These are phyloP conservation scores for Zoysia matrella DNA, from an alignment of 202 grass and related monocot species.

Conservation along the genomic window DNA sequence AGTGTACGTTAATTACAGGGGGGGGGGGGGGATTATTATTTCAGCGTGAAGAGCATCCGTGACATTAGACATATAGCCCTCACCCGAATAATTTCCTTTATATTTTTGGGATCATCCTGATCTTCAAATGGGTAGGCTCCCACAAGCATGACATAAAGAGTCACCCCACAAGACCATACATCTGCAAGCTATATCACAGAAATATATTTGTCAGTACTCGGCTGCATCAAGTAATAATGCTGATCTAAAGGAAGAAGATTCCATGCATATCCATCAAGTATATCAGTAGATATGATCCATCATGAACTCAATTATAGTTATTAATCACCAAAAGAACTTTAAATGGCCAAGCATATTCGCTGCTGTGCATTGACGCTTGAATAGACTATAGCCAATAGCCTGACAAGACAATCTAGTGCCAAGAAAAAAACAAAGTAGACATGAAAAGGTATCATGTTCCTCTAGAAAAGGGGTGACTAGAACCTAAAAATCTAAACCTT, in stretches of 20 bases:
- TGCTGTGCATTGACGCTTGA: not conserved
- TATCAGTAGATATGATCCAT: not conserved
- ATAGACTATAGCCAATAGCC: not conserved
- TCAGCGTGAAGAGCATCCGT: not conserved
- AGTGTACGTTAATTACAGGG: slow-evolving; percentile 5
- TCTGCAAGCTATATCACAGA: slow-evolving; percentile 67
- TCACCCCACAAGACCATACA: slow-evolving; percentile 97
- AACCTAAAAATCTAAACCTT: not conserved
- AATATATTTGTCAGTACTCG: slow-evolving; percentile 10
- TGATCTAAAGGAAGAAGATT: not conserved
- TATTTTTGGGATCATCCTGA: slow-evolving; percentile 85
- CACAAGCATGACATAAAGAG: slow-evolving; percentile 93
- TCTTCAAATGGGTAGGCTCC: slow-evolving; percentile 97
- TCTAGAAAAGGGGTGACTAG: not conserved
- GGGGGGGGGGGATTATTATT: not conserved
- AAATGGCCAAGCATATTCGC: not conserved
- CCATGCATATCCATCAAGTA: not conserved
- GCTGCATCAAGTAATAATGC: slow-evolving; percentile 14
- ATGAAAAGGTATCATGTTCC: not conserved
- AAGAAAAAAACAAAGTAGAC: not conserved
- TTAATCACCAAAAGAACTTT: not conserved
- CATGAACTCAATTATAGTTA: not conserved
- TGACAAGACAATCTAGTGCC: not conserved
- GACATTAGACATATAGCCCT: slow-evolving; percentile 11
- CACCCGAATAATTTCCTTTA: slow-evolving; percentile 78